Percentiles rank a stretch among this genome's conserved stretches.
Evolutionary conservation across 371 early-diverging fungal genomes (phyloP).

Genomic region (Mortierella sp.): DNA sequence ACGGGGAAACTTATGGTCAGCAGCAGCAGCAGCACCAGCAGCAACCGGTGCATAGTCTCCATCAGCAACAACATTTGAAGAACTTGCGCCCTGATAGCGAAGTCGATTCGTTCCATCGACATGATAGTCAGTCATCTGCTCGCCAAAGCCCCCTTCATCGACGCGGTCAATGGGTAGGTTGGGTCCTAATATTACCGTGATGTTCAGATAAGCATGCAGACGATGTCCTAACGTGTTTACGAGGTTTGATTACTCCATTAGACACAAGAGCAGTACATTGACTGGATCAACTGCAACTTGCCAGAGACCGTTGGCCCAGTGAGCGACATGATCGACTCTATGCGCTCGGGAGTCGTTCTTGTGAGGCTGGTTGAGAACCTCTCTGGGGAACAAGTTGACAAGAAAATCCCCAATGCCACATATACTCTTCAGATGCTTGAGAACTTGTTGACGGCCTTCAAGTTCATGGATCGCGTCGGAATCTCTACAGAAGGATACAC

Average conservation of each 20-base stretch:
- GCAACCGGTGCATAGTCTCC: too few species aligned
- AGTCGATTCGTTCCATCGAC: conserved; percentile 31
- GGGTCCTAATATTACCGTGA: too few species aligned
- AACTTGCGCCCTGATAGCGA: conserved; percentile 45
- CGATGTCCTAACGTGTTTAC: not conserved
- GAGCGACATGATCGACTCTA: conserved; percentile 57
- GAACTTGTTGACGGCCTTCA: conserved; percentile 65
- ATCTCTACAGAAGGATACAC: conserved; percentile 64
- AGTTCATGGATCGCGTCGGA: conserved; percentile 68
- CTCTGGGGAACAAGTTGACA: conserved; percentile 61
- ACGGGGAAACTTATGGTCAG: too few species aligned
- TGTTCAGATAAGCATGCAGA: too few species aligned
- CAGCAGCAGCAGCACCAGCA: not conserved
- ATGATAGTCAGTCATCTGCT: not conserved
- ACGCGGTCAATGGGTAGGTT: too few species aligned
- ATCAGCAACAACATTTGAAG: conserved; percentile 16
- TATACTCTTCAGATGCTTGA: conserved; percentile 60
- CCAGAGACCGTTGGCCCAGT: conserved; percentile 54
- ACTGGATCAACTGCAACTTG: conserved; percentile 67
- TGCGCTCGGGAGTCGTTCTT: conserved; percentile 64
- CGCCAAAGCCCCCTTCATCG: too few species aligned
- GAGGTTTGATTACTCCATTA: not conserved
- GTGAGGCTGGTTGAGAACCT: conserved; percentile 62
- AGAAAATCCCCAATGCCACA: conserved; percentile 49
- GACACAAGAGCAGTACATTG: conserved; percentile 61